Conservation (phyloP, 352 stramenopile genomes). For the Pythium sp. region DNA sequence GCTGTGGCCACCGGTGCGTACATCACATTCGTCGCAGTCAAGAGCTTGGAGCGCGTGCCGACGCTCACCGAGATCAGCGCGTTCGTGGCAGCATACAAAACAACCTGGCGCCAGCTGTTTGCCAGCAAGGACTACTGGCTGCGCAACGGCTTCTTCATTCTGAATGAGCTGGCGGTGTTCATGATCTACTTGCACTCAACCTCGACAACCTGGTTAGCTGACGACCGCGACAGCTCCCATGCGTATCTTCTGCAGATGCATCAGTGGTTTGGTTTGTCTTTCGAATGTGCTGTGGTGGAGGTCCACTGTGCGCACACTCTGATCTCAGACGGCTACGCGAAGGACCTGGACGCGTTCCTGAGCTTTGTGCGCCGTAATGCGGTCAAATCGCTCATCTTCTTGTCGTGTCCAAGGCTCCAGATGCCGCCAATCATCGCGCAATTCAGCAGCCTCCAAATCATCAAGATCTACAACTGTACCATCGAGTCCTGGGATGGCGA, state of each 20-base stretch:
- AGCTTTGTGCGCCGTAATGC: constrained; percentile 18
- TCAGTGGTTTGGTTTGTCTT: not conserved
- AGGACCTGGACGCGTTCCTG: constrained; percentile 20
- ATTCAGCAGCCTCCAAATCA: constrained; percentile 26
- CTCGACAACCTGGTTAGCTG: not conserved
- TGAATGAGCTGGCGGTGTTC: not conserved
- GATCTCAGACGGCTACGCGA: not conserved
- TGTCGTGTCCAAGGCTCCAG: constrained; percentile 30
- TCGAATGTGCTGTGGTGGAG: constrained; percentile 1
- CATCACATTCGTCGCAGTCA: not conserved
- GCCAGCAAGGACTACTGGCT: not conserved
- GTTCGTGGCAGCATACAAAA: not conserved
- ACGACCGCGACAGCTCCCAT: too few species aligned
- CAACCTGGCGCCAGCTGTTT: not conserved
- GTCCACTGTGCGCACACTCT: too few species aligned
- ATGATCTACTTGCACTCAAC: not conserved
- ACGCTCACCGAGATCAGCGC: not conserved
- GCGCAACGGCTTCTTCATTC: not conserved
- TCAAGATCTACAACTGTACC: constrained; percentile 48
- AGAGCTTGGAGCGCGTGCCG: not conserved
- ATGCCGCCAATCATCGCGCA: constrained; percentile 21
- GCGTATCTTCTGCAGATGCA: constrained; percentile 2
- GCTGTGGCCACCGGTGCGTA: not conserved
- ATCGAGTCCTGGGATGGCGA: constrained; percentile 24
- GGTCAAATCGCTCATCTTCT: constrained; percentile 27